Base-by-base conservation (phyloP, 2,329 filamentous ascomycete genomes). In the Lasiodiplodia gonubiensis region DNA sequence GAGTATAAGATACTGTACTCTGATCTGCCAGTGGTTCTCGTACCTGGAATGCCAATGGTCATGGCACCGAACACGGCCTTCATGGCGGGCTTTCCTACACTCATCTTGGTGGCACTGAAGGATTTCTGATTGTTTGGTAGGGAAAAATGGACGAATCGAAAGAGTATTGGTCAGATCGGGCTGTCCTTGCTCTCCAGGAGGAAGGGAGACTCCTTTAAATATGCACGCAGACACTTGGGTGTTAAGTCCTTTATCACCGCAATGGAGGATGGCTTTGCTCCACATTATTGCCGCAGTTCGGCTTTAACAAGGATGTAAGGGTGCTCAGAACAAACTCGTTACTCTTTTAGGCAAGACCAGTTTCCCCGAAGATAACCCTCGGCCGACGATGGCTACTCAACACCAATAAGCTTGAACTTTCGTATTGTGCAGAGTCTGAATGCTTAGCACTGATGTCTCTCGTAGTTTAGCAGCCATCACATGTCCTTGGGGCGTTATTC, bases 1-100 rank as follows among this genome's bases (percentile, higher is more conserved):
- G 30, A 18, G 23, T 12, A 18, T 27, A 8, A 35, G n/a, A 14
- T 39, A 12, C 0, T n/a, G n/a, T 21, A 23, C 35, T 27, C 4
- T 1, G 16, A 14, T n/a, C 25, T 51, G 37, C n/a, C 14, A 18
- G 39, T 39, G 42, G 14, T 23, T 4, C 12, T 18, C 68, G 39
- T 73, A 74, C 76, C 72, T 67, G 73, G 72, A 53, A 73, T 74
- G 48, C 78, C 78, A 49, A 80, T 74, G 16, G 76, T 78, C 78
- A 80, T 80, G 46, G 78, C 74, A n/a, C 78, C 78, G 66, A 79
- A 77, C 61, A 79, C 70, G 52, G 75, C 71, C 21, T 74, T 70
- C 60, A 75, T 68, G 4, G 55, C 55, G 23, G 55, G 39, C 35
- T 25, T 42, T n/a, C 39, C 39, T 21, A 25, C 23, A 39, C 57